Conservation (phyloP, 2,329 filamentous ascomycete genomes). For the Cladophialophora psammophila region DNA sequence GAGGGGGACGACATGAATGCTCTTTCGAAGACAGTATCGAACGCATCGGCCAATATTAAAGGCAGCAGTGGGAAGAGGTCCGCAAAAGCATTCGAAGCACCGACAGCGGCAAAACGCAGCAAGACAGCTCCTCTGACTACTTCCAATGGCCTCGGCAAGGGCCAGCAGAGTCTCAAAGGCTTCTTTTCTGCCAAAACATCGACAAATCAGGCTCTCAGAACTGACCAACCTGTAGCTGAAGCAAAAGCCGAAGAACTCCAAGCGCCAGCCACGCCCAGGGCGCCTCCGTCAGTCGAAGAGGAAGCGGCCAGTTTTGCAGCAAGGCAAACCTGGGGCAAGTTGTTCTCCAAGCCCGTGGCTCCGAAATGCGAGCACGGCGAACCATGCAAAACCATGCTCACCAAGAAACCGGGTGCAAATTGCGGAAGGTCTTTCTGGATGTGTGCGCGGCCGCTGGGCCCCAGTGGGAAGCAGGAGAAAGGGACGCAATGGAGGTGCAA, state of each 20-base stretch:
- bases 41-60: conserved; percentile 28
- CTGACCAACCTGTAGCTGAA: conserved; percentile 18
- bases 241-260: neutral
- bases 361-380: conserved; percentile 90
- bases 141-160: conserved; percentile 49
- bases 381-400: conserved; percentile 80
- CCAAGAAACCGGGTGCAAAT: conserved; percentile 89
- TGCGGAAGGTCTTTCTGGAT: conserved; percentile 73
- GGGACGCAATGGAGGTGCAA: conserved; percentile 86
- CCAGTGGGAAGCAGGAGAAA: conserved; percentile 82
- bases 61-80: conserved; percentile 49
- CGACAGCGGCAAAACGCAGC: conserved; percentile 56
- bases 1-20: neutral
- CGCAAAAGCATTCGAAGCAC: conserved; percentile 43
- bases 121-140: conserved; percentile 51
- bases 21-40: conserved; percentile 19
- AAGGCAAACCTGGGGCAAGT: conserved; percentile 84
- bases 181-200: conserved; percentile 75
- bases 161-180: conserved; percentile 72
- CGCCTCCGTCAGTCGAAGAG: conserved; percentile 39
- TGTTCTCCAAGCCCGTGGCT: conserved; percentile 75
- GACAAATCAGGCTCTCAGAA: conserved; percentile 10
- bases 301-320: conserved; percentile 69
- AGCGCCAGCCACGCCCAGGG: conserved; percentile 3
- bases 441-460: conserved; percentile 79